These are phyloP conservation scores for Ogataea pilisensis DNA, from an alignment of 805 yeast species.

Conservation along the genomic window DNA sequence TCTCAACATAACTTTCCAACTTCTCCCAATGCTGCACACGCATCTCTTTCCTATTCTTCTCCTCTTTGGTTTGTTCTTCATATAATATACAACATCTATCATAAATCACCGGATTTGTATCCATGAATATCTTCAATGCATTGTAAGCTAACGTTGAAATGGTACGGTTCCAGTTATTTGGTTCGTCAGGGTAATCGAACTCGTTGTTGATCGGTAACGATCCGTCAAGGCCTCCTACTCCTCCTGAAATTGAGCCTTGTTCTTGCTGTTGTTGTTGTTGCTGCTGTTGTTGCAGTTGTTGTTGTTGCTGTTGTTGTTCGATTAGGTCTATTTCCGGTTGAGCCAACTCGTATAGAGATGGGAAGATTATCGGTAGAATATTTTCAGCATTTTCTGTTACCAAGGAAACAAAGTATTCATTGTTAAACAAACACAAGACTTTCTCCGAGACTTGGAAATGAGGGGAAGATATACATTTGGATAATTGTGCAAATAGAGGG, in stretches of 20 bases:
- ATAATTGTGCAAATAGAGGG: slow-evolving; percentile 88
- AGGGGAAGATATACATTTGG: slow-evolving; percentile 89
- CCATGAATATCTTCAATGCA: slow-evolving; percentile 88
- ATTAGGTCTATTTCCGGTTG: slow-evolving; percentile 32
- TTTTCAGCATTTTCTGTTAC: slow-evolving; percentile 92
- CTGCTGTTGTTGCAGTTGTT: slow-evolving; percentile 9
- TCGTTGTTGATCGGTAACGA: slow-evolving; percentile 12
- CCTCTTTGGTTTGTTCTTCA: slow-evolving; percentile 74
- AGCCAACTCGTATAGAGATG: slow-evolving; percentile 83
- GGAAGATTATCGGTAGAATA: slow-evolving; percentile 86
- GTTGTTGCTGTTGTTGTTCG: slow-evolving; percentile 29
- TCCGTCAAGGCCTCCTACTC: neutral
- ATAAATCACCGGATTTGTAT: slow-evolving; percentile 83
- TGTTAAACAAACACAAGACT: slow-evolving; percentile 89
- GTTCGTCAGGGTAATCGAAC: slow-evolving; percentile 38
- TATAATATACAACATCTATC: slow-evolving; percentile 90
- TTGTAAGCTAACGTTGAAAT: slow-evolving; percentile 87
- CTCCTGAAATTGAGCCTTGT: neutral
- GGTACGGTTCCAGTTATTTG: slow-evolving; percentile 84
- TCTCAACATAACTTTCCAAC: slow-evolving; percentile 56
- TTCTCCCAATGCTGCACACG: slow-evolving; percentile 69
- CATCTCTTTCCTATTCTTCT: slow-evolving; percentile 56
- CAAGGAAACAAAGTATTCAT: slow-evolving; percentile 85
- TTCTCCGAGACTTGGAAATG: slow-evolving; percentile 98
- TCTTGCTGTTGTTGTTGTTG: slow-evolving; percentile 3